Percentiles rank a stretch among this genome's conserved stretches.
These are phyloP conservation scores for Phialophora chinensis DNA, from an alignment of 2,329 filamentous ascomycete genomes.

Conservation along the genomic window DNA sequence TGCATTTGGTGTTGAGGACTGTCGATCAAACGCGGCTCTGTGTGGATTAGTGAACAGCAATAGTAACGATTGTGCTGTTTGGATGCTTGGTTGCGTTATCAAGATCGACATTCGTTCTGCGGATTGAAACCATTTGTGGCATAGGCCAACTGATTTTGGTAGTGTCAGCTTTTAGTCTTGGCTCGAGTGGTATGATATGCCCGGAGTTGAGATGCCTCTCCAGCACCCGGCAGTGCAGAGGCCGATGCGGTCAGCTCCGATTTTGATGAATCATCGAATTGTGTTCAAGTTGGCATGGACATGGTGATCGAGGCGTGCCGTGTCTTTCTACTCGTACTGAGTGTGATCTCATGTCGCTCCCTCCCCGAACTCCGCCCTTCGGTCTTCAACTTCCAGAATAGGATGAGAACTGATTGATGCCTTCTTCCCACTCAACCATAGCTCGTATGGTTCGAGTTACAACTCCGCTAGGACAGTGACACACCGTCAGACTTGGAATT, in stretches of 20 bases:
- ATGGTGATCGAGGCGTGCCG: not conserved
- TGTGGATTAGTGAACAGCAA: not conserved
- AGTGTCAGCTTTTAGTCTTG: not conserved
- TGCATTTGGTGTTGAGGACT: not conserved
- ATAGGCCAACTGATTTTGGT: not conserved
- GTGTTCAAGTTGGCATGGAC: not conserved
- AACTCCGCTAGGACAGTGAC: not conserved
- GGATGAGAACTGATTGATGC: not conserved
- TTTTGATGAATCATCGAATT: not conserved
- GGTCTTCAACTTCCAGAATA: not conserved
- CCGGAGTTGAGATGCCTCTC: not conserved
- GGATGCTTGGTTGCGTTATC: not conserved
- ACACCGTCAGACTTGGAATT: not conserved
- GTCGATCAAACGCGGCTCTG: not conserved
- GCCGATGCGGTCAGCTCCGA: not conserved
- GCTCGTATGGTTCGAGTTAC: not conserved
- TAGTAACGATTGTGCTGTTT: not conserved
- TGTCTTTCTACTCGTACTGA: not conserved
- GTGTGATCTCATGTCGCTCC: not conserved
- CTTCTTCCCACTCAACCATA: not conserved
- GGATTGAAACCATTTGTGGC: not conserved
- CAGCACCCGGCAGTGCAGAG: not conserved
- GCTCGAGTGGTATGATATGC: not conserved
- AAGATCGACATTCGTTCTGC: not conserved
- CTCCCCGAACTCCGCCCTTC: not conserved